Base-by-base conservation (phyloP, 2,329 filamentous ascomycete genomes). In the Leptographium lundbergii region DNA sequence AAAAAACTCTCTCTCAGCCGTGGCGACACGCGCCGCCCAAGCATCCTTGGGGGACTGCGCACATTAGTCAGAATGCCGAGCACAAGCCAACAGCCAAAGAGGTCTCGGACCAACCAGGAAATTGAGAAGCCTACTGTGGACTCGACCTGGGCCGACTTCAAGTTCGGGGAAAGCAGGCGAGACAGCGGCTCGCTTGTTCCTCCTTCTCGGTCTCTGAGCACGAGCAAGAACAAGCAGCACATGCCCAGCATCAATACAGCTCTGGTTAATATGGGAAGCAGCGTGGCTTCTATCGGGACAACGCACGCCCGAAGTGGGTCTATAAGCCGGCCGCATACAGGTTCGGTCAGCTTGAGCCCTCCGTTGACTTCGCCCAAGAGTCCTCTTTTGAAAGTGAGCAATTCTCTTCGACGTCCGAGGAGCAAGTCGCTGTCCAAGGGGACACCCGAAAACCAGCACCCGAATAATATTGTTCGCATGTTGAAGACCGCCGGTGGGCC, bases 221-320 rank as follows among this genome's bases (percentile, higher is more conserved):
- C 77, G 75, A 71, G 73, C 60, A 70, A 71, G 66, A 59, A 17
- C 60, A 79, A 80, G 69, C 77, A 78, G 61, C 70, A 70, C 32
- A 73, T 75, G 2, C 80, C 81, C 2, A 83, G 76, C 65, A 76
- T 86, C 63, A 84, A 83, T 65, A 84, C 80, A 0, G 78, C 81
- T 1, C 68, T 86, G 48, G 72, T 78, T 7, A 77, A 75, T 25
- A 81, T 85, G 73, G 79, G 76, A 4, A 77, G 74, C 39, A 75
- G 75, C 52, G 74, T 80, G 42, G 80, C 80, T 24, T 75, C 80
- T 19, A 80, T 85, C 47, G 81, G 80, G 27, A 75, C 78, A 4
- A 74, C 76, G 0, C 82, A 85, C 65, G 74, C 79, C 45, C 76
- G 81, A 39, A 82, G 77, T 62, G 80, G 81, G 42, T 87, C 86